phyloP scores from a whole-genome alignment of 164 flowering plant genomes.

The Saururus chinensis region DNA sequence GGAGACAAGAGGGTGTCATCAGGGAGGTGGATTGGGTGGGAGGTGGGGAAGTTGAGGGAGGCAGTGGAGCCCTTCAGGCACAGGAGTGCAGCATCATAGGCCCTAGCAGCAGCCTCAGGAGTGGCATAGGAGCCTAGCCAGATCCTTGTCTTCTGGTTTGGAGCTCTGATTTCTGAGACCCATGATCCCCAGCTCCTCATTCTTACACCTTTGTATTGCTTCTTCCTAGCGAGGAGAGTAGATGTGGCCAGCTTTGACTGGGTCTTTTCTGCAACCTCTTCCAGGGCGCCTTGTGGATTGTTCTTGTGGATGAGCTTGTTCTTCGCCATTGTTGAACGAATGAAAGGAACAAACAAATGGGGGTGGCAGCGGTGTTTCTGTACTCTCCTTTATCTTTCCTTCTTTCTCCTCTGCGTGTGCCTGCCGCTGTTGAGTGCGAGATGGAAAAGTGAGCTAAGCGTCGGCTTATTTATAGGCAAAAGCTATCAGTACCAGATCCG shows the following conservation, averaged over 20 bases:
- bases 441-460: neutral
- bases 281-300: neutral
- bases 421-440: neutral
- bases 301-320: constrained; percentile 6
- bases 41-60: constrained; percentile 66
- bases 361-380: neutral
- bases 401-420: neutral
- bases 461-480: constrained; percentile 5
- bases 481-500: neutral
- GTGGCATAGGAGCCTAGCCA: constrained; percentile 95
- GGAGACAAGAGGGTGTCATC: constrained; percentile 47
- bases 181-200: constrained; percentile 99
- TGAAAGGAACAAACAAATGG: neutral
- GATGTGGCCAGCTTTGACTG: constrained; percentile 17
- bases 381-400: neutral
- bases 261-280: constrained; percentile 13
- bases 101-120: constrained; percentile 92
- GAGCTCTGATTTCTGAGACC: constrained; percentile 92
- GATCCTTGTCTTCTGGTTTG: constrained; percentile 80
- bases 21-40: constrained; percentile 15
- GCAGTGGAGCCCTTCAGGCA: constrained; percentile 86
- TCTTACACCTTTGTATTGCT: constrained; percentile 87
- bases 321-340: constrained; percentile 33
- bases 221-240: constrained; percentile 21
- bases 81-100: constrained; percentile 89